These are phyloP conservation scores for Salix viminalis DNA, from an alignment of 345 rosid genomes.

Conservation along the genomic window DNA sequence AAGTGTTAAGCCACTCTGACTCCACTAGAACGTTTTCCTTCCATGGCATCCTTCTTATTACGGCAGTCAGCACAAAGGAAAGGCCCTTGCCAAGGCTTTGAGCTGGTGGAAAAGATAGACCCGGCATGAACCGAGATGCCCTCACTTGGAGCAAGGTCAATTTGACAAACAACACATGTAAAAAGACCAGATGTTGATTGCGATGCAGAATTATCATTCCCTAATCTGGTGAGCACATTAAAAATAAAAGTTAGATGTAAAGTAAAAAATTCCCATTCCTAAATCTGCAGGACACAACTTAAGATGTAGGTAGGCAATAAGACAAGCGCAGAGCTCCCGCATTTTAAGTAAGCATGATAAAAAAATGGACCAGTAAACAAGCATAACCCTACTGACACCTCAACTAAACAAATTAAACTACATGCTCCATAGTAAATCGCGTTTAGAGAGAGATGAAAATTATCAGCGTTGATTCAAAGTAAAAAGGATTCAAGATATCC, in stretches of 20 bases:
- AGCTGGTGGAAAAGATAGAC: constrained; percentile 58
- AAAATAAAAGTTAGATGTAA: not conserved
- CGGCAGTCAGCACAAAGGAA: constrained; percentile 77
- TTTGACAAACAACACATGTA: constrained; percentile 75
- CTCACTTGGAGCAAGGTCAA: constrained; percentile 70
- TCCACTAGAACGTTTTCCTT: constrained; percentile 83
- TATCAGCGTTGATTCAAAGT: not conserved
- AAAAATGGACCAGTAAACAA: not conserved
- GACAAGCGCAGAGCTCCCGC: not conserved
- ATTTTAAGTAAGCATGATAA: too few species aligned
- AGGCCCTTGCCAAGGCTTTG: constrained; percentile 91
- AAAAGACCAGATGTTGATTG: constrained; percentile 62
- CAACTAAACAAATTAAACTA: not conserved
- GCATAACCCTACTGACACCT: not conserved
- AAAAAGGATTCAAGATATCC: too few species aligned
- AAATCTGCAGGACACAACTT: constrained; percentile 41
- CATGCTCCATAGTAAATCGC: not conserved
- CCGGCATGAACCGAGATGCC: constrained; percentile 86
- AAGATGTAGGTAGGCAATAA: not conserved
- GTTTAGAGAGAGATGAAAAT: too few species aligned
- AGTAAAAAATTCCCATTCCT: constrained; percentile 31
- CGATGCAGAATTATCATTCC: constrained; percentile 38
- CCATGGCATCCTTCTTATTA: constrained; percentile 87
- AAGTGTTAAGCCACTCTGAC: constrained; percentile 49
- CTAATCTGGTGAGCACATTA: constrained; percentile 50